Percentiles rank a stretch among this genome's conserved stretches.
phyloP scores from a whole-genome alignment of 352 stramenopile genomes.

The Phytophthora crassamura region DNA sequence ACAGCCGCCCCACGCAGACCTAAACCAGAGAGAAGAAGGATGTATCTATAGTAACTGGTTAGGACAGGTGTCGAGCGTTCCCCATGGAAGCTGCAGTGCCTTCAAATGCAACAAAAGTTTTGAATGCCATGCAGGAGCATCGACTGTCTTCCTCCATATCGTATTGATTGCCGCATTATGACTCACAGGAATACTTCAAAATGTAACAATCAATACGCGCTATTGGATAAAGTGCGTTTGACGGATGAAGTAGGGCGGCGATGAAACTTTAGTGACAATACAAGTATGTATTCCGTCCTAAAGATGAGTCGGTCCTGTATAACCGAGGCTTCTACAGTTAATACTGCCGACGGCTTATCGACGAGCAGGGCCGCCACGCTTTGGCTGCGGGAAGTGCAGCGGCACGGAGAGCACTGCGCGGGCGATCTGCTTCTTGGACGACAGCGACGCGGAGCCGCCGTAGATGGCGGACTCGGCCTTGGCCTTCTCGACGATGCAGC shows the following conservation, averaged over 20 bases:
- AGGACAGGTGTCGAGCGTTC: conserved; percentile 24
- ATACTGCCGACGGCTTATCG: conserved; percentile 40
- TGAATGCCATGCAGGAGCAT: conserved; percentile 20
- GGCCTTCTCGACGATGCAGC: conserved; percentile 73
- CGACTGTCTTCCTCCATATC: background rate
- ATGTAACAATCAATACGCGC: too few species aligned
- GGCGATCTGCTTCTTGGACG: conserved; percentile 73
- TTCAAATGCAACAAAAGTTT: conserved; percentile 35
- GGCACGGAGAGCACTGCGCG: conserved; percentile 79
- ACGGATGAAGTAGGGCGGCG: too few species aligned
- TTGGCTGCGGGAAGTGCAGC: conserved; percentile 77
- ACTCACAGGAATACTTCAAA: too few species aligned
- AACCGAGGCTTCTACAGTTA: conserved; percentile 19
- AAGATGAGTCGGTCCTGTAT: conserved; percentile 19
- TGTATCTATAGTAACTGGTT: conserved; percentile 60
- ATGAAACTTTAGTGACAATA: conserved; percentile 20
- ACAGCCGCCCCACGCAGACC: conserved; percentile 35
- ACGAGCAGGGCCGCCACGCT: conserved; percentile 59
- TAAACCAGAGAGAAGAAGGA: conserved; percentile 30
- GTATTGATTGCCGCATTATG: too few species aligned
- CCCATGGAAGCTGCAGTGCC: conserved; percentile 8
- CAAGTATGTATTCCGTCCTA: conserved; percentile 37
- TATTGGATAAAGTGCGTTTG: too few species aligned
- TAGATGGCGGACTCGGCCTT: conserved; percentile 71
- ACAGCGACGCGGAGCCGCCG: conserved; percentile 47